Percentiles rank a stretch among this genome's conserved stretches.
Evolutionary conservation across 306 rosid genomes (phyloP).

Genomic region (Prunus mume): DNA sequence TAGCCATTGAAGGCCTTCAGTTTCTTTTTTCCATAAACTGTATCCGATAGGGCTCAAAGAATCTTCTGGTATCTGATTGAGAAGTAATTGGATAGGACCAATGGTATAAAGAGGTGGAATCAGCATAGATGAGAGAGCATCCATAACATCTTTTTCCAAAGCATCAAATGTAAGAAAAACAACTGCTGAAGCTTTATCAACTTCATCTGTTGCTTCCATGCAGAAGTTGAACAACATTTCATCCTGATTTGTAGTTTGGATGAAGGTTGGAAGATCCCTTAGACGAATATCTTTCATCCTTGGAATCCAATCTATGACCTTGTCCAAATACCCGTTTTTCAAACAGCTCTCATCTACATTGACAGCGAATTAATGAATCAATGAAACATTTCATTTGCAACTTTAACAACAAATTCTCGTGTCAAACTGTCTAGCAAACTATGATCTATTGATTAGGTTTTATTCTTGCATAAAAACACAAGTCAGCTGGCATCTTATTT

Average conservation of each 20-base stretch:
- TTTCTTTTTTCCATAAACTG: conserved; percentile 9
- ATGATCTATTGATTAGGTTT: too few species aligned
- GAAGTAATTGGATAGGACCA: conserved; percentile 5
- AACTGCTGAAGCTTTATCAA: background rate
- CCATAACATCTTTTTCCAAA: background rate
- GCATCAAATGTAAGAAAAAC: background rate
- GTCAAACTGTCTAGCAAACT: too few species aligned
- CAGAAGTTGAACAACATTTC: background rate
- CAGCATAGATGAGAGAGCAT: background rate
- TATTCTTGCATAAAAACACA: background rate
- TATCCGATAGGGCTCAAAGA: background rate
- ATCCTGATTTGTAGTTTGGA: background rate
- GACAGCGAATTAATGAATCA: background rate
- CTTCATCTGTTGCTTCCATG: background rate
- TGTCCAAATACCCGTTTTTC: background rate
- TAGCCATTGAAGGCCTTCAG: conserved; percentile 4
- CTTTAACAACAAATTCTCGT: too few species aligned
- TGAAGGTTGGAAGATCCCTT: background rate
- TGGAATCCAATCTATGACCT: conserved; percentile 5
- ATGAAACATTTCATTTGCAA: too few species aligned
- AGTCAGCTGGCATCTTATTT: too few species aligned
- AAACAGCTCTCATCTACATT: conserved; percentile 4
- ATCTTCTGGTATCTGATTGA: conserved; percentile 1
- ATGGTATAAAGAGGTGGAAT: background rate
- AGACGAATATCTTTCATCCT: background rate